Evolutionary conservation across 352 stramenopile species (phyloP).

Genomic region (Phytophthora vignae): DNA sequence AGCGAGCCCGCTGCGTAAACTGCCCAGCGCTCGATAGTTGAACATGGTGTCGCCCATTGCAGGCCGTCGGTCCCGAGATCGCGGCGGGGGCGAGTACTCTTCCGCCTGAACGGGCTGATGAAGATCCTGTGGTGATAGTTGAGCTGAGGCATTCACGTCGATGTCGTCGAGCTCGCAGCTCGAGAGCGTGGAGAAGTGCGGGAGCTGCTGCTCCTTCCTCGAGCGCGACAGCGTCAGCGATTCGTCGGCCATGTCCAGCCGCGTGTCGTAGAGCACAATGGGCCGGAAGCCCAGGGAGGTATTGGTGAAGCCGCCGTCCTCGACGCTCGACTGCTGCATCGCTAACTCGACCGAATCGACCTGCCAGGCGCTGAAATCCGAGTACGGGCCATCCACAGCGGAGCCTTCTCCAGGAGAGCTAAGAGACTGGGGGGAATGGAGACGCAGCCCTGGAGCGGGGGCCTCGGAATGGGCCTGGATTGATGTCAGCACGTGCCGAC

Average conservation of each 20-base stretch:
- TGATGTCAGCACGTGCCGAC: constrained; percentile 18
- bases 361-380: constrained; percentile 11
- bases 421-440: constrained; percentile 3
- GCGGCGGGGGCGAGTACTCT: constrained; percentile 15
- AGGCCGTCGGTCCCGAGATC: constrained; percentile 18
- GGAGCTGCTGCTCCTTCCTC: constrained; percentile 24
- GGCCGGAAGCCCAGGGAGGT: constrained; percentile 26
- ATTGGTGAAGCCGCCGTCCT: constrained; percentile 21
- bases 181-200: constrained; percentile 27
- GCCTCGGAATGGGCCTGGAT: constrained; percentile 5
- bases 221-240: constrained; percentile 38
- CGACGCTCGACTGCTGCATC: constrained; percentile 19
- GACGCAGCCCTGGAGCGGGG: background rate
- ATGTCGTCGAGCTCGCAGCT: constrained; percentile 38
- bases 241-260: constrained; percentile 29
- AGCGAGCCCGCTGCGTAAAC: constrained; percentile 49
- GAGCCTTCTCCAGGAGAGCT: constrained; percentile 8
- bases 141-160: constrained; percentile 26
- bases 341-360: constrained; percentile 4
- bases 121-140: background rate
- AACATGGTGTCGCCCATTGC: constrained; percentile 51
- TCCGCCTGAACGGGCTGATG: constrained; percentile 3
- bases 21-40: constrained; percentile 56
- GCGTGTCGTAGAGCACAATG: constrained; percentile 36
- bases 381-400: background rate